Base-by-base conservation (phyloP, 768 basidiomycete genomes). In the Arthromyces matolae region DNA sequence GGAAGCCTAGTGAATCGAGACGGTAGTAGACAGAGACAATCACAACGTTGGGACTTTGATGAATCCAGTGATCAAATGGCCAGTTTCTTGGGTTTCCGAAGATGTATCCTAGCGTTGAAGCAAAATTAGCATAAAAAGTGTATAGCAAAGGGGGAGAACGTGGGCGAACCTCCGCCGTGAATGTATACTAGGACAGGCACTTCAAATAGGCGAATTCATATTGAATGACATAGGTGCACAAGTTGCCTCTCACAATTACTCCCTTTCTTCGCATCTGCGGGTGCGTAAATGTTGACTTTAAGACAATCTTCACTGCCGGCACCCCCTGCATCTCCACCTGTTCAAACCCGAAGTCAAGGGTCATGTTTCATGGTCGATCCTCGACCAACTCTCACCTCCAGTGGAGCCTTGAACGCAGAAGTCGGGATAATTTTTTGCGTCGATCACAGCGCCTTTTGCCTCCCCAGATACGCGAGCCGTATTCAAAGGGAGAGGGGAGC, bases 21-120 rank as follows among this genome's bases (percentile, higher is more conserved):
- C 79, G 78, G 60, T 85, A 85, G 60, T 86, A 83, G 6, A 84
- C 75, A 0, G 83, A 81, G 8, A 83, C 82, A 44, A 83, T 68
- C 33, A 85, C 73, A 19, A 84, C 75, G 46, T 80, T 75, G 2
- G 81, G 81, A 22, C 70, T 77, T 55, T 83, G 82, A 35, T 83
- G 66, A 44, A 86, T 65, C 82, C 81, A 85, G 54, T 72, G 67
- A 54, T 84, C 76, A 57, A 83, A 84, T 1, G 83, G 81, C 80
- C 79, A 86, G 59, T 78, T 81, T 1, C 67, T 69, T 1, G 81
- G 82, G 58, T 84, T 85, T 4, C 83, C 81, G 53, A 59, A 79
- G 18, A 76, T 60, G 49, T 80, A 84, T 19, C 76, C 79, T 80
- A 13, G 9, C 4, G 18, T 28, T 24, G 19, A 24, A 24, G 18